Evolutionary conservation across 2,329 filamentous ascomycete genomes (phyloP).

Genomic region (Beauveria caledonica): DNA sequence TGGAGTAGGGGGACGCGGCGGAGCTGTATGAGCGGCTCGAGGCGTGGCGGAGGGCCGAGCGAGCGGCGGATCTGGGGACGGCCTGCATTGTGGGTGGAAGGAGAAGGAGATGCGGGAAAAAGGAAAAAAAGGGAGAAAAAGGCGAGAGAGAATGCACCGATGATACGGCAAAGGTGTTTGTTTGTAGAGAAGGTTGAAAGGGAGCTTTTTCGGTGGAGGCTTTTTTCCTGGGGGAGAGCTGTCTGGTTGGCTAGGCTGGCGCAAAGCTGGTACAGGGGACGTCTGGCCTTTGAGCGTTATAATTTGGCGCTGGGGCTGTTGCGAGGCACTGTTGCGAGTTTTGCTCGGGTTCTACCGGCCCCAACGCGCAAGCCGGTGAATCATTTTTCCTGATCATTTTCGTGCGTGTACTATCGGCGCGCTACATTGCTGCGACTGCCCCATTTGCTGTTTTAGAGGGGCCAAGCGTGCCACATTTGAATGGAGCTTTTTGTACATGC

Average conservation of each 20-base stretch:
- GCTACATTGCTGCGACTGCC: neutral
- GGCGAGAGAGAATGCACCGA: neutral
- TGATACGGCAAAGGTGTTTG: neutral
- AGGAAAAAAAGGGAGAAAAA: conserved; percentile 10
- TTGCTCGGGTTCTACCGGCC: conserved; percentile 12
- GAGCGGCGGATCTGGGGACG: conserved; percentile 61
- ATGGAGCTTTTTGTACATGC: neutral
- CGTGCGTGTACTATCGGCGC: conserved; percentile 8
- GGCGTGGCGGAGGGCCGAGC: conserved; percentile 57
- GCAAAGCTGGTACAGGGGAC: neutral
- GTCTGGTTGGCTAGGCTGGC: neutral
- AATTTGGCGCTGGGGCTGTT: neutral
- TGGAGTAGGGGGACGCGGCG: conserved; percentile 57
- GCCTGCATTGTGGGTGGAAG: conserved; percentile 64
- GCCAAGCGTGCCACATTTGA: neutral
- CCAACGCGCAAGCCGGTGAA: conserved; percentile 3
- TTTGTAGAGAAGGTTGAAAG: conserved; percentile 4
- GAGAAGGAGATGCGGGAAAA: conserved; percentile 10
- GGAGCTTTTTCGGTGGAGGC: conserved; percentile 10
- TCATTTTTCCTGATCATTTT: conserved; percentile 12
- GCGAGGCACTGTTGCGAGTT: neutral
- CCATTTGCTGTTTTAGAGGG: neutral
- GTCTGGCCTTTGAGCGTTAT: neutral
- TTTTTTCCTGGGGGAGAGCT: conserved; percentile 6
- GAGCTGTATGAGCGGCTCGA: conserved; percentile 68